Base-by-base conservation (phyloP, 768 basidiomycete species). In the Phanerodontia chrysosporium region DNA sequence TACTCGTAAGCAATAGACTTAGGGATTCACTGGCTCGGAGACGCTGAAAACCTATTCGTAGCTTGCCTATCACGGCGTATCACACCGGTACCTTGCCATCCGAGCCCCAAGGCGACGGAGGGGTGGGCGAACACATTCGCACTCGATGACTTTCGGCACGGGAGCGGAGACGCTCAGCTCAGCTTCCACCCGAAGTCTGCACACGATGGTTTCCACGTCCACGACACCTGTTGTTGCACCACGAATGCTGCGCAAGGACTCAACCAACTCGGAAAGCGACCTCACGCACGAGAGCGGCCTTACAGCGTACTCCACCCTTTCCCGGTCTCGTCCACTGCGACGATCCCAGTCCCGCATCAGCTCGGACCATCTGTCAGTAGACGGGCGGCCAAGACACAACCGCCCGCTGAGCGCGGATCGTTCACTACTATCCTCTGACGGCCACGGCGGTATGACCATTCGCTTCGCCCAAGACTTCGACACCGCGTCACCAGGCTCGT, bases 1-100 rank as follows among this genome's bases (percentile, higher is more conserved):
- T 85, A 51, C 69, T 83, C 55, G 89, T 90, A 65, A 69, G 87
- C 42, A 12, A 21, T 36, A 45, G 27, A 8, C 39, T 22, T n/a
- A 30, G 30, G 12, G 48, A 21, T 30, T 24, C 8, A 16, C 46
- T 10, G 51, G 32, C 53, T 22, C 21, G 25, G 25, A 42, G 21
- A 14, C 45, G 42, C 35, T 51, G 22, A 58, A 48, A n/a, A 22
- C 28, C 29, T 22, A 39, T 28, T 35, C 36, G 24, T 51, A 71
- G 70, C 51, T 65, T 42, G 58, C 64, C 1, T 67, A 65, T 56
- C 70, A 71, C 49, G 53, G 61, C 35, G 56, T 66, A 24, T 67
- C 65, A 25, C 65, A 69, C 61, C 64, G 64, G 55, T 71, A 71
- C 49, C 53, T 61, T 57, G 48, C 66, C 55, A 65, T 64, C 27